Evolutionary conservation across 75 land plant species (phyloP).

Genomic region (Cupressus sempervirens): DNA sequence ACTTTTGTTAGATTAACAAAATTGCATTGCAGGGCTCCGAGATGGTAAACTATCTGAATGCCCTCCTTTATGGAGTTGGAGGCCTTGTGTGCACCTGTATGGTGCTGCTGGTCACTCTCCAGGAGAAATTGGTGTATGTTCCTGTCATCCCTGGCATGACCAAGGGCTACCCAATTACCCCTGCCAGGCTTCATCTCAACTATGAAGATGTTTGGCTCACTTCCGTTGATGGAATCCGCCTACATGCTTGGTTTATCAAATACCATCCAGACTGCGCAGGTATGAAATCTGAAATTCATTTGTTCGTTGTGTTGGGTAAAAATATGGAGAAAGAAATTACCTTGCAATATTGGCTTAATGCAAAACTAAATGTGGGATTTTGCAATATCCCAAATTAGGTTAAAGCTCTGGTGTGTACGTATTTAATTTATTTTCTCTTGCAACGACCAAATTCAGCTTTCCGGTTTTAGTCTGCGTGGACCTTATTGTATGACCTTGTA

Average conservation of each 20-base stretch:
- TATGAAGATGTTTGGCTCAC: constrained; percentile 95
- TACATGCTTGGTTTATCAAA: constrained; percentile 96
- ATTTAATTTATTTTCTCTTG: not conserved
- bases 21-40: not conserved
- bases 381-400: not conserved
- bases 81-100: constrained; percentile 80
- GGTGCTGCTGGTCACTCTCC: constrained; percentile 81
- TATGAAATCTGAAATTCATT: constrained; percentile 11
- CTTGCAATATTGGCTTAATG: not conserved
- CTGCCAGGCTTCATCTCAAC: constrained; percentile 67
- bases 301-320: not conserved
- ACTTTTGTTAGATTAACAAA: not conserved
- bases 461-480: not conserved
- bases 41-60: constrained; percentile 73
- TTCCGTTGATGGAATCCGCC: constrained; percentile 77
- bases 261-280: constrained; percentile 58
- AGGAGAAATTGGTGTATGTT: constrained; percentile 96
- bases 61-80: constrained; percentile 77
- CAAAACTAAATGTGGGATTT: not conserved
- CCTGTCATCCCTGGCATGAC: constrained; percentile 91
- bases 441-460: not conserved
- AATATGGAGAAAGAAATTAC: not conserved
- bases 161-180: constrained; percentile 82
- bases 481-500: not conserved
- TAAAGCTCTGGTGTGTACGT: not conserved